A percentile compares a stretch with the other conserved stretches of the same genome.
Conservation (phyloP, 371 early-diverging fungal species). For the Zychaea mexicana region DNA sequence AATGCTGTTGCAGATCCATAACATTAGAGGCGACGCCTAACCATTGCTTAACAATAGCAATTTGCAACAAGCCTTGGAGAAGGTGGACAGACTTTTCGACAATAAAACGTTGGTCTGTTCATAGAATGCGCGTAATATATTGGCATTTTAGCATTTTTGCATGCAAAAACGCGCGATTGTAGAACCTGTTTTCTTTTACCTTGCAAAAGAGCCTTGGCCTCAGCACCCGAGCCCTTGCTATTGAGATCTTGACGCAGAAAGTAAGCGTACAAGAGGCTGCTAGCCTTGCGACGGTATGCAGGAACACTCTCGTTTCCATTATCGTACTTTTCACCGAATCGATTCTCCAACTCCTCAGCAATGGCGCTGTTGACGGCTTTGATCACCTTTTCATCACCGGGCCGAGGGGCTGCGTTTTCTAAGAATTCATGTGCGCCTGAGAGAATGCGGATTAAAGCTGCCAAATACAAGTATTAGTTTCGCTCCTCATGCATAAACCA, state of each 20-base stretch:
- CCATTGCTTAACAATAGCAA: slow-evolving; percentile 87
- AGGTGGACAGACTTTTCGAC: slow-evolving; percentile 73
- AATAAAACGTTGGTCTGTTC: slow-evolving; percentile 71
- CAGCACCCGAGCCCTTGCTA: slow-evolving; percentile 15
- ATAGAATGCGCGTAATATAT: neutral
- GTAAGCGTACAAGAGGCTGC: slow-evolving; percentile 85
- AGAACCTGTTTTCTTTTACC: slow-evolving; percentile 11
- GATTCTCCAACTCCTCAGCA: slow-evolving; percentile 59
- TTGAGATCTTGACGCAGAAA: slow-evolving; percentile 70
- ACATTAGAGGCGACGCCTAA: slow-evolving; percentile 56
- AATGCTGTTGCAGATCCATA: slow-evolving; percentile 77
- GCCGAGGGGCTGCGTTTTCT: slow-evolving; percentile 52
- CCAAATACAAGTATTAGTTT: neutral
- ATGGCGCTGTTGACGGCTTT: slow-evolving; percentile 55
- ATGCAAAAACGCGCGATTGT: no score
- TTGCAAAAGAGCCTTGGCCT: slow-evolving; percentile 6
- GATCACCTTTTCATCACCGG: slow-evolving; percentile 57
- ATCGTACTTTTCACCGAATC: slow-evolving; percentile 62
- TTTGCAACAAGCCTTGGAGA: slow-evolving; percentile 84
- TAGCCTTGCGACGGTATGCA: slow-evolving; percentile 71
- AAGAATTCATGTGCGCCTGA: slow-evolving; percentile 74
- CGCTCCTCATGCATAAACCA: neutral
- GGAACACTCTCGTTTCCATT: slow-evolving; percentile 18
- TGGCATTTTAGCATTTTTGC: no score
- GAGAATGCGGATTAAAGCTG: slow-evolving; percentile 66